Conservation (phyloP, 257 asterid genomes). For the Eucommia ulmoides region DNA sequence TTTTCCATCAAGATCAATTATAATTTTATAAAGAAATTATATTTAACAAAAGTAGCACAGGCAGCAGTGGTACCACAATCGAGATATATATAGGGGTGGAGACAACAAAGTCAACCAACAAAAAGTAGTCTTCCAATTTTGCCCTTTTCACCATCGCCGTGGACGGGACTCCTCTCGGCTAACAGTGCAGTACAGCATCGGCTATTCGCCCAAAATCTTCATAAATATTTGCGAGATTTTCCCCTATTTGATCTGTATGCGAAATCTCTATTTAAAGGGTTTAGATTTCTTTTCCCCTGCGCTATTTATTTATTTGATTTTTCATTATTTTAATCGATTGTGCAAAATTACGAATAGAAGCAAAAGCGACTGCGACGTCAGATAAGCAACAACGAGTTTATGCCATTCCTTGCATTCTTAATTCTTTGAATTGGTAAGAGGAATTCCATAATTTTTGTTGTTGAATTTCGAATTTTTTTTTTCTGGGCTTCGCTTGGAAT, state of each 20-base stretch:
- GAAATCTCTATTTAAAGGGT: no score
- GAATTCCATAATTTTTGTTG: conserved; percentile 9
- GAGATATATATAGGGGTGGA: no score
- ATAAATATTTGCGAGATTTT: no score
- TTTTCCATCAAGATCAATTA: no score
- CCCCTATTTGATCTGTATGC: no score
- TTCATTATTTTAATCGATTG: background rate
- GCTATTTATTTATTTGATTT: background rate
- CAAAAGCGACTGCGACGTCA: conserved; percentile 6
- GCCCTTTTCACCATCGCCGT: background rate
- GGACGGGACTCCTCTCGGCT: no score
- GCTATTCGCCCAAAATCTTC: no score
- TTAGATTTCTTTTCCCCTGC: background rate
- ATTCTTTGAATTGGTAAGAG: conserved; percentile 7
- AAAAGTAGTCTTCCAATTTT: background rate
- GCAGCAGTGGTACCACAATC: no score
- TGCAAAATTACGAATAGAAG: conserved; percentile 9
- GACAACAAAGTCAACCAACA: no score
- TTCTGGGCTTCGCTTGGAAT: conserved; percentile 1
- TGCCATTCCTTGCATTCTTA: background rate
- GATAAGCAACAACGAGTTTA: conserved; percentile 3
- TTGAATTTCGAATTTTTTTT: conserved; percentile 4
- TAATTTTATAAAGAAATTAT: no score
- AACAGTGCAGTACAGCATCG: no score
- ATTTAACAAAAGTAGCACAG: no score